Base-by-base conservation (phyloP, 139 green algal genomes). In the Chlamydomonas sphaeroides region DNA sequence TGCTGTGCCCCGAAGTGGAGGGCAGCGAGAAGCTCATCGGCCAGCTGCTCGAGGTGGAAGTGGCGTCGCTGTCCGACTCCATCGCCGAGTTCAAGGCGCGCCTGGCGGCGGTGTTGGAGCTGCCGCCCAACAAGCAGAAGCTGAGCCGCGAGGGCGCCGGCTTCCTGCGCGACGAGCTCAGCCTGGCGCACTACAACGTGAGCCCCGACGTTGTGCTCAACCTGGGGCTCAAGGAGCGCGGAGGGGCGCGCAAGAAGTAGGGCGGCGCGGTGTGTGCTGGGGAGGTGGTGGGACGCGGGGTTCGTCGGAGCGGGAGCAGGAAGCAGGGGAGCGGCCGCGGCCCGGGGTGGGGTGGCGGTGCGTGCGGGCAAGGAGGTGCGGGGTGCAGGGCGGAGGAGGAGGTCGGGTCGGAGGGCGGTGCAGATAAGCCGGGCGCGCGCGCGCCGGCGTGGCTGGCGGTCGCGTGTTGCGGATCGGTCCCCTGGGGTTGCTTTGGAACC, bases 101-200 rank as follows among this genome's bases (percentile, higher is more conserved):
- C 30, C 85, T 98, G 36, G 88, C 89, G 2, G 88, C 84, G 1
- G 91, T 94, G 42, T 33, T 95, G 70, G 84, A 77, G 0, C 74
- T 97, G 71, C 75, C 90, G 15, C 80, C 89, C 62, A 96, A 95
- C 86, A 96, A 95, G 90, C 91, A 96, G 87, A 91, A 93, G 87
- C 77, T 90, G 53, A 38, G 69, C 5, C 87, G 92, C 26, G 92
- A 96, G 38, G 89, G 88, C 21, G 85, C 94, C 20, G 94, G 93
- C 56, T 90, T 96, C 65, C 65, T 98, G 80, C 83, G 84, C 18
- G 93, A 98, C 74, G 90, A 94, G 57, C 83, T 94, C 30, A 90
- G 74, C 11, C 84, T 98, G 68, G 95, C 94, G 36, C 89, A 95
- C 72, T 98, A 98, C 92, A 98, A 98, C 76, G 88, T 98, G 28